Evolutionary conservation across 305 asterid species (phyloP).

Genomic region (Ajuga reptans): DNA sequence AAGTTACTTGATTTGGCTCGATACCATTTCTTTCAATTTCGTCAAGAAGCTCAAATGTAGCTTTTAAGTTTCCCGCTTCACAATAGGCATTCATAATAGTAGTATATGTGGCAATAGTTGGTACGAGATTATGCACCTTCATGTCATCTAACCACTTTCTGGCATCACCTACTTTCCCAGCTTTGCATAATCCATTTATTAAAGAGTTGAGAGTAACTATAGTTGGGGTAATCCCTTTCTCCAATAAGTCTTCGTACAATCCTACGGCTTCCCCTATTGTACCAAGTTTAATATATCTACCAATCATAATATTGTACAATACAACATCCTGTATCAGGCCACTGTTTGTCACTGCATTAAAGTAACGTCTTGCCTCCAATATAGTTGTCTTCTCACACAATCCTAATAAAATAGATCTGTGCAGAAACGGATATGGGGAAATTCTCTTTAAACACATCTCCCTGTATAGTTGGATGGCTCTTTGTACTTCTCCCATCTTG

Average conservation of each 20-base stretch:
- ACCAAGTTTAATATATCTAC: conserved; percentile 56
- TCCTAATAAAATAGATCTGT: conserved; percentile 44
- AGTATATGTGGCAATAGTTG: conserved; percentile 54
- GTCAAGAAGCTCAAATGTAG: conserved; percentile 29
- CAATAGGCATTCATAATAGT: conserved; percentile 60
- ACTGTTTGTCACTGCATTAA: conserved; percentile 34
- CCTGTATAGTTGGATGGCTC: conserved; percentile 40
- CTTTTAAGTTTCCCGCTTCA: conserved; percentile 39
- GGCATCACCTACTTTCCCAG: conserved; percentile 39
- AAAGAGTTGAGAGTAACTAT: conserved; percentile 62
- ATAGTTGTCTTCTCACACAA: conserved; percentile 41
- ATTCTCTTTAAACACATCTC: conserved; percentile 44
- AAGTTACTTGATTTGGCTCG: conserved; percentile 58
- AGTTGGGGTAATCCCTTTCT: conserved; percentile 57
- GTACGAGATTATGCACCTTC: conserved; percentile 40
- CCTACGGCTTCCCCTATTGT: conserved; percentile 41
- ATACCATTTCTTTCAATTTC: conserved; percentile 51
- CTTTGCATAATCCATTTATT: conserved; percentile 58
- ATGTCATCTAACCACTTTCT: conserved; percentile 35
- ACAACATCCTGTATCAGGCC: conserved; percentile 43
- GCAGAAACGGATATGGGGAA: conserved; percentile 33
- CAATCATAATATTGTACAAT: conserved; percentile 59
- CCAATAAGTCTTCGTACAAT: conserved; percentile 36
- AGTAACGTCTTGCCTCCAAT: conserved; percentile 52
- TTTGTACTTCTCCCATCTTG: conserved; percentile 48